Evolutionary conservation across 345 rosid species (phyloP).

Genomic region (Populus nigra): DNA sequence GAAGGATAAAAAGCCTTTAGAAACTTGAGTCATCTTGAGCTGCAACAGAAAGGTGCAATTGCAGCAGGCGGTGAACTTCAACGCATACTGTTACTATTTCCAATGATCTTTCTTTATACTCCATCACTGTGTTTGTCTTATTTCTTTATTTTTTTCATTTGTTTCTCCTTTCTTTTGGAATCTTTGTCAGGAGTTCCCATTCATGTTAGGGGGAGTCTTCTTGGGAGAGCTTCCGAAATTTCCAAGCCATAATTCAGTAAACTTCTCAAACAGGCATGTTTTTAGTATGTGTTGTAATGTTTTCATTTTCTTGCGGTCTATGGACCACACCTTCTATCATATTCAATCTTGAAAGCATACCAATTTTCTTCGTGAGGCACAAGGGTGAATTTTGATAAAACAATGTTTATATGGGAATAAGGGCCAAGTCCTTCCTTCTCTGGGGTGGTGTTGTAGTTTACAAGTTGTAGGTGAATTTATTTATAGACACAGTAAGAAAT

Average conservation of each 20-base stretch:
- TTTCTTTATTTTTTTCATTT: not conserved
- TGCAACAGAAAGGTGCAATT: slow-evolving; percentile 34
- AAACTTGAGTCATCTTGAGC: slow-evolving; percentile 31
- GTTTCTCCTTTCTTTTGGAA: slow-evolving; percentile 8
- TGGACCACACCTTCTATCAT: too few relatives aligned
- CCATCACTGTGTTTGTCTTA: not conserved
- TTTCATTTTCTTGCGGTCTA: not conserved
- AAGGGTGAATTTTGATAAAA: too few relatives aligned
- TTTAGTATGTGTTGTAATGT: not conserved
- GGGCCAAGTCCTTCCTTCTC: too few relatives aligned
- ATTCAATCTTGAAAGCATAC: too few relatives aligned
- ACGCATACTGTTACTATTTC: not conserved
- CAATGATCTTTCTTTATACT: not conserved
- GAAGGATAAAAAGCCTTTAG: slow-evolving; percentile 29
- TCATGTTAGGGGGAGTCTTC: slow-evolving; percentile 30
- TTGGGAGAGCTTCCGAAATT: slow-evolving; percentile 24
- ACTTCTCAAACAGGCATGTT: slow-evolving; percentile 37
- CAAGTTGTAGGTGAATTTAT: too few relatives aligned
- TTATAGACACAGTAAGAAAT: too few relatives aligned
- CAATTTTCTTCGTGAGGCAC: too few relatives aligned
- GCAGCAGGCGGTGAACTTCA: slow-evolving; percentile 18
- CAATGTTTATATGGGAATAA: too few relatives aligned
- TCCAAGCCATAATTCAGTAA: slow-evolving; percentile 33
- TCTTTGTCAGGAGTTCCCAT: slow-evolving; percentile 36
- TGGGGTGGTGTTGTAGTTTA: too few relatives aligned